Evolutionary conservation across 208 protist species (phyloP).

Genomic region (Trichomonas vaginalis): DNA sequence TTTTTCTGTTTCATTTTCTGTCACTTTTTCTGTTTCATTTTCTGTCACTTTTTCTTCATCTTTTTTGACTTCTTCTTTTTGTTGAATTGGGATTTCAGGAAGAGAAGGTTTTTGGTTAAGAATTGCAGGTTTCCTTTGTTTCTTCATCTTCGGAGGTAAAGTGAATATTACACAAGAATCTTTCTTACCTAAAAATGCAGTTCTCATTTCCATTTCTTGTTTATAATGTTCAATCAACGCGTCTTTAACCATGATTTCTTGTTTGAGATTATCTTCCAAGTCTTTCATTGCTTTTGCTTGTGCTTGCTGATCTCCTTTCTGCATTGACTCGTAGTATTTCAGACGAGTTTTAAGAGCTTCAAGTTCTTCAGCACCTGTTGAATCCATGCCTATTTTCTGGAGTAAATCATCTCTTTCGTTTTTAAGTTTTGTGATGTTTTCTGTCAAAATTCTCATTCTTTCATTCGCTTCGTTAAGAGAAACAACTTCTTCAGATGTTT

Average conservation of each 20-base stretch:
- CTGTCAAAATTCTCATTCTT: background rate
- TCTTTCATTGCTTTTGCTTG: background rate
- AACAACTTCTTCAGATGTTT: background rate
- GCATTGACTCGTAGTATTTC: background rate
- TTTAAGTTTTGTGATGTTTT: background rate
- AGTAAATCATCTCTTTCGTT: background rate
- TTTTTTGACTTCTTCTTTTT: background rate
- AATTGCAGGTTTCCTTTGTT: background rate
- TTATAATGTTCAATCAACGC: background rate
- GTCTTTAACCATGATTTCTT: background rate
- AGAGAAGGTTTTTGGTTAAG: background rate
- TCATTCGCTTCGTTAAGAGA: background rate
- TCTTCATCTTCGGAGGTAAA: background rate
- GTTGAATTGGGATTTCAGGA: background rate
- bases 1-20: too few species aligned
- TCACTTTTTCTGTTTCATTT: background rate
- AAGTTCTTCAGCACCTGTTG: background rate
- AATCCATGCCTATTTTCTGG: background rate
- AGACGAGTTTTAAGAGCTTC: background rate
- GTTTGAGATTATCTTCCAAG: background rate
- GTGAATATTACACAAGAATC: background rate
- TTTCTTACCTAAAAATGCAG: background rate
- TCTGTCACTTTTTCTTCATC: background rate
- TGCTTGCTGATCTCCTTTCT: background rate
- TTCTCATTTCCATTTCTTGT: background rate